phyloP scores from a whole-genome alignment of 768 basidiomycete genomes.

The Boletus subcaerulescens region DNA sequence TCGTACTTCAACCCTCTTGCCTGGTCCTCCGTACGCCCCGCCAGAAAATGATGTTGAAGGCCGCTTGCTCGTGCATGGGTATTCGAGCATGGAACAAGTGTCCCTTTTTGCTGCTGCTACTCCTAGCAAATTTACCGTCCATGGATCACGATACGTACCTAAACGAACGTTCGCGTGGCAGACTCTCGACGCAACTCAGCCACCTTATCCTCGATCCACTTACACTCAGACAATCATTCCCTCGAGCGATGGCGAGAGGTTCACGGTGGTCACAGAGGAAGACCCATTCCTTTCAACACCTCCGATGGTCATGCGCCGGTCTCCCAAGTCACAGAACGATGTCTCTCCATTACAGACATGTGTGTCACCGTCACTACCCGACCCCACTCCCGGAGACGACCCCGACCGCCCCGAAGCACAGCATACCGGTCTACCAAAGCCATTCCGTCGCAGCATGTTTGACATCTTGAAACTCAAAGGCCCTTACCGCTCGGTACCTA shows the following conservation, averaged over 20 bases:
- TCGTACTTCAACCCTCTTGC: slow-evolving; percentile 18
- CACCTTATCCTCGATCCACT: background rate
- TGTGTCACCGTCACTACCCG: background rate
- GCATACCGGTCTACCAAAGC: slow-evolving; percentile 6
- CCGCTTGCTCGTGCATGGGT: slow-evolving; percentile 8
- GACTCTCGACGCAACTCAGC: background rate
- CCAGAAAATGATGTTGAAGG: slow-evolving; percentile 18
- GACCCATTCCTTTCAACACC: slow-evolving; percentile 23
- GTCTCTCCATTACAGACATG: slow-evolving; percentile 2
- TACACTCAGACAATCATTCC: slow-evolving; percentile 18
- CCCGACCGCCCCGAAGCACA: background rate
- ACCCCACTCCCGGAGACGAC: background rate
- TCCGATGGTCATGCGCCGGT: background rate
- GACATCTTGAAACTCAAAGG: slow-evolving; percentile 19
- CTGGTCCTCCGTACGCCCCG: slow-evolving; percentile 27
- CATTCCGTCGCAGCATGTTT: slow-evolving; percentile 22
- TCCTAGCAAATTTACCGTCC: slow-evolving; percentile 30
- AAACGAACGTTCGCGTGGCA: slow-evolving; percentile 12
- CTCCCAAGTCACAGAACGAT: background rate
- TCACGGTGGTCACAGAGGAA: slow-evolving; percentile 19
- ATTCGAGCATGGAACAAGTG: slow-evolving; percentile 29
- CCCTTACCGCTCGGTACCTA: background rate
- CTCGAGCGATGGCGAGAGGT: slow-evolving; percentile 22
- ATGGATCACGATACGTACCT: slow-evolving; percentile 26
- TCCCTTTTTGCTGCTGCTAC: slow-evolving; percentile 22